phyloP scores from a whole-genome alignment of 176 grass and related monocot species.

The Hordeum marinum region DNA sequence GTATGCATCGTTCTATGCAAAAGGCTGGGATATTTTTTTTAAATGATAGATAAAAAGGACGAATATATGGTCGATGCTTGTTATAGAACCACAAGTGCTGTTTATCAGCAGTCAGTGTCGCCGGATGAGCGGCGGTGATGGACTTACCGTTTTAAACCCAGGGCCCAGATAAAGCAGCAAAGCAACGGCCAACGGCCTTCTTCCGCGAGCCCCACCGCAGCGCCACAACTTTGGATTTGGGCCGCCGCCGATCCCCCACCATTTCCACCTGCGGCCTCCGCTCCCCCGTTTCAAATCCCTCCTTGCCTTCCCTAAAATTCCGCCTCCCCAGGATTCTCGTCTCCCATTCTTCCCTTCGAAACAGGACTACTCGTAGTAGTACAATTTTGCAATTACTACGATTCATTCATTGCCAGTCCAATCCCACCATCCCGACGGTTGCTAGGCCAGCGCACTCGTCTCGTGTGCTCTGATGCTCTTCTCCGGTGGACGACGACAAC shows the following conservation, averaged over 20 bases:
- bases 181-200: background rate
- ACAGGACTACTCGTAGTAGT: background rate
- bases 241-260: background rate
- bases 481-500: background rate
- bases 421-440: background rate
- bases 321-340: background rate
- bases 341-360: background rate
- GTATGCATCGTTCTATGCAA: too few relatives aligned
- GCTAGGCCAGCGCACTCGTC: background rate
- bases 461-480: background rate
- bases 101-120: too few relatives aligned
- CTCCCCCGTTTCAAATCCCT: constrained; percentile 20
- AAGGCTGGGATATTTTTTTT: too few relatives aligned
- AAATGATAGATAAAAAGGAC: too few relatives aligned
- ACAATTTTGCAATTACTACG: background rate
- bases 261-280: background rate
- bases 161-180: background rate
- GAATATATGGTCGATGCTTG: too few relatives aligned
- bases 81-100: too few relatives aligned
- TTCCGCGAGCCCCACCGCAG: background rate
- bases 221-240: background rate
- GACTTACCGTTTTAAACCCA: background rate
- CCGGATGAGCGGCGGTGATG: too few relatives aligned
- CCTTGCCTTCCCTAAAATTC: background rate
- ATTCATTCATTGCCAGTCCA: background rate